Conservation (phyloP, 192 early-diverging fungal genomes). For the Podila clonocystis region DNA sequence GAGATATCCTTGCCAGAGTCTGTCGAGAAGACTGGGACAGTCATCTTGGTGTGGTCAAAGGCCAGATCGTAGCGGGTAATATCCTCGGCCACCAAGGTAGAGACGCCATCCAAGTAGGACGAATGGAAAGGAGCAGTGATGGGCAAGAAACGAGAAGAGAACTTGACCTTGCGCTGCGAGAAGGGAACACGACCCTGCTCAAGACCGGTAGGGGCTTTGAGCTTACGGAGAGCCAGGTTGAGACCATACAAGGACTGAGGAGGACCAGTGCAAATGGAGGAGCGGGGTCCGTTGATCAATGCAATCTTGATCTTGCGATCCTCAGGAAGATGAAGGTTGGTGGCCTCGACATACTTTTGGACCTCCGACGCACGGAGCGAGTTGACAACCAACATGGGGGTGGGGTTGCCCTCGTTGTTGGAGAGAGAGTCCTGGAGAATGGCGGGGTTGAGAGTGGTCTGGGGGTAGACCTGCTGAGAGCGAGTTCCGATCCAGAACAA, state of each 20-base stretch:
- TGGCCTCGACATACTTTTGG: slow-evolving; percentile 84
- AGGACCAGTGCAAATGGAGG: slow-evolving; percentile 89
- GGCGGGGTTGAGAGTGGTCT: slow-evolving; percentile 84
- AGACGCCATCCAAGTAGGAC: slow-evolving; percentile 75
- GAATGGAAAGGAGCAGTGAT: slow-evolving; percentile 94
- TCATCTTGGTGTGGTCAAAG: slow-evolving; percentile 72
- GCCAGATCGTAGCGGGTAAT: slow-evolving; percentile 68
- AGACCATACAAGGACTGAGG: slow-evolving; percentile 93
- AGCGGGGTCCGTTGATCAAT: slow-evolving; percentile 91
- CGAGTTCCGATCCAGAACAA: slow-evolving; percentile 86
- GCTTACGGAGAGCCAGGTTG: slow-evolving; percentile 89
- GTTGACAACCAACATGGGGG: slow-evolving; percentile 91
- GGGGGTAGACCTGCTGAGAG: slow-evolving; percentile 81
- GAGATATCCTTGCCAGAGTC: slow-evolving; percentile 86
- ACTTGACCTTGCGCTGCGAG: slow-evolving; percentile 91
- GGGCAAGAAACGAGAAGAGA: slow-evolving; percentile 91
- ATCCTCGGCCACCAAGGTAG: slow-evolving; percentile 73
- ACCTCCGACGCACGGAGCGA: slow-evolving; percentile 86
- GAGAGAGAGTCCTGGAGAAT: slow-evolving; percentile 90
- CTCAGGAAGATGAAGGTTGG: slow-evolving; percentile 85
- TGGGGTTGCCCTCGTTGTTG: slow-evolving; percentile 91
- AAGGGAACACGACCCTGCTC: slow-evolving; percentile 91
- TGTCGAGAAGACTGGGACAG: slow-evolving; percentile 82
- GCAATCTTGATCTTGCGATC: slow-evolving; percentile 88
- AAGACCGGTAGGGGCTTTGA: slow-evolving; percentile 85